Base-by-base conservation (phyloP, 352 stramenopile species). In the Pythium folliculosum region DNA sequence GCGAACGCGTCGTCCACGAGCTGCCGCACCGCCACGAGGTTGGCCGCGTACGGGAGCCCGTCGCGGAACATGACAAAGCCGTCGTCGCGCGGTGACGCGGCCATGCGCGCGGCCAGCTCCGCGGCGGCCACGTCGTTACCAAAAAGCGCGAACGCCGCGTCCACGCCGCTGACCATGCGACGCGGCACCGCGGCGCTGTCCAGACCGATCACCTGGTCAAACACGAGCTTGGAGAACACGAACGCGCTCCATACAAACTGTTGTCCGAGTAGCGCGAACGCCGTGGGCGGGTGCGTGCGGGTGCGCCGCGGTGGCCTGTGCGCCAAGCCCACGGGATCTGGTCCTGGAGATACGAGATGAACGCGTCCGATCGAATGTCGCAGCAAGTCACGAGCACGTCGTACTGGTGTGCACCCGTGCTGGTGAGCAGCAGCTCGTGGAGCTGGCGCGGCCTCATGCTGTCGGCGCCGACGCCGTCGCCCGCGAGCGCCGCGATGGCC, bases 211-310 rank as follows among this genome's bases (percentile, higher is more conserved):
- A 72, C 60, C 23, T 69, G 52, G 37, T 72, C 66, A 23, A 53
- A 72, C 5, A 72, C 66, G 21, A 72, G 25, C 40, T 69, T 63
- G 51, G 59, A 69, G 22, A 72, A 72, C 32, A 72, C 54, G 21
- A 72, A 72, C 19, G 66, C 66, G 60, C 66, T 72, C 66, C 59
- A 72, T 4, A 72, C 66, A 55, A 72, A 72, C 32, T 61, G 59
- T 47, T 72, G 66, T 3, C 66, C 66, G 19, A 68, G 45, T 2
- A 72, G 38, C 0, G 53, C 43, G 47, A 72, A 68, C 0, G 66
- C 68, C 14, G 54, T 65, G 17, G 66, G 59, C n/a, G 60, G 38
- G 3, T 30, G 38, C n/a, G 56, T 63, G 4, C 25, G 56, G 55
- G 40, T 70, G 64, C 9, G 54, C 64, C 25, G 49, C 56, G 38